Conservation (phyloP, 140 eudicot species). For the Erigeron philadelphicus region DNA sequence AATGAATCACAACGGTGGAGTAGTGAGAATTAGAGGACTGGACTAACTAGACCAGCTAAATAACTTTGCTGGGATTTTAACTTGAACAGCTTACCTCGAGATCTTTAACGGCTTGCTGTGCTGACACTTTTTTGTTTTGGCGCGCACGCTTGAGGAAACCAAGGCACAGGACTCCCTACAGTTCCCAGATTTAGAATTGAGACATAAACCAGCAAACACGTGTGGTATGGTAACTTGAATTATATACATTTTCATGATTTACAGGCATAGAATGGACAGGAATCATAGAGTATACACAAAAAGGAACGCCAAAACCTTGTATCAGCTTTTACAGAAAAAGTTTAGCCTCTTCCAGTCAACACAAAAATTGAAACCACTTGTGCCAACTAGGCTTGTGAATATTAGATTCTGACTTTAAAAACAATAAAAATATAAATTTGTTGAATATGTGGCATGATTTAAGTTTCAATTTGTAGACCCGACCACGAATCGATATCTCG, state of each 20-base stretch:
- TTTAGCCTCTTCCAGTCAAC: neutral
- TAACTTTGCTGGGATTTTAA: neutral
- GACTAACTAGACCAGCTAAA: conserved; percentile 10
- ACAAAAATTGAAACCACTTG: neutral
- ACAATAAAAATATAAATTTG: neutral
- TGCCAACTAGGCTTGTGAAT: too few relatives aligned
- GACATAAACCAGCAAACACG: neutral
- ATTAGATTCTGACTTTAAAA: neutral
- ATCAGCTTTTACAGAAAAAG: neutral
- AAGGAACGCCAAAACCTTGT: neutral
- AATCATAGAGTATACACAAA: neutral
- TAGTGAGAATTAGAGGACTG: neutral
- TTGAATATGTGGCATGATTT: neutral
- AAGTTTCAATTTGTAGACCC: too few relatives aligned
- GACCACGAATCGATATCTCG: neutral
- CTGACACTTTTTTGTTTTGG: conserved; percentile 54
- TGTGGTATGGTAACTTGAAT: neutral
- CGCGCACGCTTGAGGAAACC: conserved; percentile 85
- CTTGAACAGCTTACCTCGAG: conserved; percentile 46
- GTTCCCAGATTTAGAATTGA: conserved; percentile 8
- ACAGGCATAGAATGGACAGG: neutral
- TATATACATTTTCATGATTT: neutral
- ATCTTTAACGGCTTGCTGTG: conserved; percentile 80
- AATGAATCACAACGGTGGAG: neutral
- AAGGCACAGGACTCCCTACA: conserved; percentile 77